Conservation (phyloP, 2,329 filamentous ascomycete genomes). For the Fusarium robinianum region DNA sequence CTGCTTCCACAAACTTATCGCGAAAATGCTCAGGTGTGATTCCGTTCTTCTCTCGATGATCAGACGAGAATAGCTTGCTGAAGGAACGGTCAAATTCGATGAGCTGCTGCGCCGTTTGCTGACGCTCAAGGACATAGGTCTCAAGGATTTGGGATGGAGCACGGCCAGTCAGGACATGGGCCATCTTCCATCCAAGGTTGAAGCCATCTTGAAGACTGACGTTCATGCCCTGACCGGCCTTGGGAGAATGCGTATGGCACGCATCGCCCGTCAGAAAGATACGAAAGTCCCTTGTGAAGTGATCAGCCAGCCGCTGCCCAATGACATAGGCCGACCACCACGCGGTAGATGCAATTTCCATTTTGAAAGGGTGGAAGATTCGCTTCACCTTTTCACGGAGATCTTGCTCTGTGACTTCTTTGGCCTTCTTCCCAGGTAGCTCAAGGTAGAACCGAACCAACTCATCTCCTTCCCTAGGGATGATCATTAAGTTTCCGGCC, state of each 20-base stretch:
- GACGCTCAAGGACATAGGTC: slow-evolving; percentile 56
- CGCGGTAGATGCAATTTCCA: slow-evolving; percentile 53
- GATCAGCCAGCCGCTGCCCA: slow-evolving; percentile 63
- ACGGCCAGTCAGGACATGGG: slow-evolving; percentile 45
- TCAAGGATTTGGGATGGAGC: slow-evolving; percentile 43
- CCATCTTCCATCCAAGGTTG: slow-evolving; percentile 61
- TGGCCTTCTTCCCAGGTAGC: slow-evolving; percentile 54
- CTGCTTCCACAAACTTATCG: slow-evolving; percentile 14
- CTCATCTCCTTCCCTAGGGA: slow-evolving; percentile 60
- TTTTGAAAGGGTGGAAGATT: slow-evolving; percentile 58
- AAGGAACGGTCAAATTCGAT: slow-evolving; percentile 58
- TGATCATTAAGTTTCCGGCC: slow-evolving; percentile 61
- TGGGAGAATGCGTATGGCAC: slow-evolving; percentile 59
- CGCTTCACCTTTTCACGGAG: slow-evolving; percentile 46
- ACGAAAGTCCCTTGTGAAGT: slow-evolving; percentile 57
- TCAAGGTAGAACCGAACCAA: slow-evolving; percentile 63
- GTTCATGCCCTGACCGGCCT: slow-evolving; percentile 72
- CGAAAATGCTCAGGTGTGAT: slow-evolving; percentile 15
- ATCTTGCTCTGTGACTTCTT: slow-evolving; percentile 48
- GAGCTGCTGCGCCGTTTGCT: slow-evolving; percentile 62
- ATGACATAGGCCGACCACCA: slow-evolving; percentile 71
- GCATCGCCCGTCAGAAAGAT: slow-evolving; percentile 73
- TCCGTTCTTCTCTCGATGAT: slow-evolving; percentile 10
- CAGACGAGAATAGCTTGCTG: slow-evolving; percentile 17
- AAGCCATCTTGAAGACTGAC: slow-evolving; percentile 67